A percentile compares a stretch with the other conserved stretches of the same genome.
These are phyloP conservation scores for Talaromyces wortmannii DNA, from an alignment of 495 filamentous ascomycete genomes.

Conservation along the genomic window DNA sequence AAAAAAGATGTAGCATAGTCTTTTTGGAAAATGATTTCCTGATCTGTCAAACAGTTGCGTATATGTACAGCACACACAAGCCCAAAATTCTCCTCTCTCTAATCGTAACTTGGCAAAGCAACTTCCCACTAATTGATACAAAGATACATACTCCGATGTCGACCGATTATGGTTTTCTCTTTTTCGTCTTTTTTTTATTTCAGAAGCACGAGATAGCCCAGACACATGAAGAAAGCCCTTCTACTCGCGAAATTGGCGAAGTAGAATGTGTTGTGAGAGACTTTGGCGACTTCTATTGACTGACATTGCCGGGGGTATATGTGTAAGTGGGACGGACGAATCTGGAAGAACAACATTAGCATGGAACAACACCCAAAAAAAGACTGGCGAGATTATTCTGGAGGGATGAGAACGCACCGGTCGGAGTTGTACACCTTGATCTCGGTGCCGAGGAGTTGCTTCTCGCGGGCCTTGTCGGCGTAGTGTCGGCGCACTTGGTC, in stretches of 20 bases:
- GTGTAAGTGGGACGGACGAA: conserved; percentile 41
- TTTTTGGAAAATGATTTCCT: neutral
- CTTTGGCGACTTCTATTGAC: conserved; percentile 18
- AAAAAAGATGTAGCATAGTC: too few species aligned
- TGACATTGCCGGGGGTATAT: conserved; percentile 34
- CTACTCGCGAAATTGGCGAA: too few species aligned
- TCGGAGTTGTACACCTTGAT: conserved; percentile 80
- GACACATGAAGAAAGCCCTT: too few species aligned
- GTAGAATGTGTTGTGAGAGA: too few species aligned
- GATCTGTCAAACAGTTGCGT: neutral
- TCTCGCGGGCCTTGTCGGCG: conserved; percentile 83
- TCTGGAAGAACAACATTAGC: conserved; percentile 13
- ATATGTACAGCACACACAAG: neutral
- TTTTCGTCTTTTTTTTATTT: too few species aligned
- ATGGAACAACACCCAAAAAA: conserved; percentile 2
- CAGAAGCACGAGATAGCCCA: too few species aligned
- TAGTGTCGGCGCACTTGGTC: conserved; percentile 81
- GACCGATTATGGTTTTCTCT: neutral
- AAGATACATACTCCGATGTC: neutral
- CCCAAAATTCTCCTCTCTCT: neutral
- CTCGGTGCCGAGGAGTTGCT: conserved; percentile 77
- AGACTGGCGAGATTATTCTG: neutral
- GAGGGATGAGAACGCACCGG: conserved; percentile 50
- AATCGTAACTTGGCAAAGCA: neutral
- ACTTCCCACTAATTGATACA: neutral